Conservation (phyloP, 164 flowering plant species). For the Vitis riparia region DNA sequence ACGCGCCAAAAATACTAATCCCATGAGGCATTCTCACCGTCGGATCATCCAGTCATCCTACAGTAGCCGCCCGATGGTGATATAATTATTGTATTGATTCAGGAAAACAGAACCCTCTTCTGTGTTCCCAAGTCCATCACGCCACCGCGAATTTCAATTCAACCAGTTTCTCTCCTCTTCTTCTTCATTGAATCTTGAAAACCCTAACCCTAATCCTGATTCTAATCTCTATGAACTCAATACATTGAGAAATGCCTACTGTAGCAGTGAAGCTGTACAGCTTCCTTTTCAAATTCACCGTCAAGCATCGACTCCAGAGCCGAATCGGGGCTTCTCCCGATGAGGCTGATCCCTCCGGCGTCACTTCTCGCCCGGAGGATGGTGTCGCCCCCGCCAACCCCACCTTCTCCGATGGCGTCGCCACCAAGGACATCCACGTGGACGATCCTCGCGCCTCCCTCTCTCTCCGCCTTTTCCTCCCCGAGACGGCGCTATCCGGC, state of each 20-base stretch:
- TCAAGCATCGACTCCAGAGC: slow-evolving; percentile 61
- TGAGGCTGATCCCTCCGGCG: slow-evolving; percentile 45
- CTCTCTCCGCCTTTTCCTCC: slow-evolving; percentile 63
- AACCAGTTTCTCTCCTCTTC: neutral
- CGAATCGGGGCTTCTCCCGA: slow-evolving; percentile 27
- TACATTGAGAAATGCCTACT: slow-evolving; percentile 49
- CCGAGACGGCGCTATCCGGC: slow-evolving; percentile 41
- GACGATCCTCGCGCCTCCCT: slow-evolving; percentile 66
- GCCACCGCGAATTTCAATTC: neutral
- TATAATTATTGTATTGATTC: neutral
- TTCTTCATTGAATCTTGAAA: neutral
- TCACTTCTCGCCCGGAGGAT: slow-evolving; percentile 67
- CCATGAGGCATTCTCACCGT: too few species aligned
- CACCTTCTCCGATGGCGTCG: slow-evolving; percentile 68
- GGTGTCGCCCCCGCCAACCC: slow-evolving; percentile 60
- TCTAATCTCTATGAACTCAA: neutral
- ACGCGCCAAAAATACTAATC: too few species aligned
- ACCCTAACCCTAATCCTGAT: neutral
- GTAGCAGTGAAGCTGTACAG: slow-evolving; percentile 73
- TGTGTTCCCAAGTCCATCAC: neutral
- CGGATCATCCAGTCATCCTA: too few species aligned
- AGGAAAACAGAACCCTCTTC: neutral
- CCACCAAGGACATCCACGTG: slow-evolving; percentile 81
- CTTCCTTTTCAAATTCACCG: slow-evolving; percentile 63
- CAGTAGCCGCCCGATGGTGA: too few species aligned